phyloP scores from a whole-genome alignment of 345 rosid species.

The Syzygium oleosum region DNA sequence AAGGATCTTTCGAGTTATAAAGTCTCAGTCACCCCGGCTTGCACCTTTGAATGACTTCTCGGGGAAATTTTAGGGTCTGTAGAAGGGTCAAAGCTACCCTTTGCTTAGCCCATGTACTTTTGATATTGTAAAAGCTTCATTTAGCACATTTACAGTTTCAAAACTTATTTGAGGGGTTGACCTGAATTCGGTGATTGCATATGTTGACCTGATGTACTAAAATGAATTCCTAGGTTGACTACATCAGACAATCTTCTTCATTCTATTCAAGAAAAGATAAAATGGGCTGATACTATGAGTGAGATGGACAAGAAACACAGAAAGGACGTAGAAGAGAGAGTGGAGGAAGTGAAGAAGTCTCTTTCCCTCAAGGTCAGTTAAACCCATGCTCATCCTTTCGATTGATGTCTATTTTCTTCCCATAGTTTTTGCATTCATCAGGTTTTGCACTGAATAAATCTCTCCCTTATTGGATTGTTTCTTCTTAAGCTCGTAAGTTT shows the following conservation, averaged over 20 bases:
- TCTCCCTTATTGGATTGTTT: background rate
- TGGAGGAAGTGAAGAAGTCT: conserved; percentile 82
- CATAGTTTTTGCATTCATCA: background rate
- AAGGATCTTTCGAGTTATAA: background rate
- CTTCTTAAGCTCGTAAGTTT: background rate
- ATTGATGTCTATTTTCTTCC: background rate
- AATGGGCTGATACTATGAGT: conserved; percentile 98
- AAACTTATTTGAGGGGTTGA: background rate
- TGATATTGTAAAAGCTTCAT: background rate
- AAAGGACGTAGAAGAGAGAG: conserved; percentile 71
- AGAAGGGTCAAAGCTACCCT: background rate
- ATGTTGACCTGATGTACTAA: background rate
- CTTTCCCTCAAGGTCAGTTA: conserved; percentile 85
- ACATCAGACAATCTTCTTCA: conserved; percentile 80
- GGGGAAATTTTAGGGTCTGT: background rate
- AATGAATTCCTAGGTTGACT: conserved; percentile 49
- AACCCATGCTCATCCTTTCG: conserved; percentile 8
- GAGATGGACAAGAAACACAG: conserved; percentile 74
- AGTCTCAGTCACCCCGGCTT: background rate
- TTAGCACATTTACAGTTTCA: background rate
- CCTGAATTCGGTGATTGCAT: background rate
- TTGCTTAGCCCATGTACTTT: background rate
- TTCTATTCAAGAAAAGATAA: conserved; percentile 91
- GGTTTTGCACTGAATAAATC: background rate
- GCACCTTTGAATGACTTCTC: background rate